Base-by-base conservation (phyloP, 495 filamentous ascomycete species). In the Penicillium robsamsonii region DNA sequence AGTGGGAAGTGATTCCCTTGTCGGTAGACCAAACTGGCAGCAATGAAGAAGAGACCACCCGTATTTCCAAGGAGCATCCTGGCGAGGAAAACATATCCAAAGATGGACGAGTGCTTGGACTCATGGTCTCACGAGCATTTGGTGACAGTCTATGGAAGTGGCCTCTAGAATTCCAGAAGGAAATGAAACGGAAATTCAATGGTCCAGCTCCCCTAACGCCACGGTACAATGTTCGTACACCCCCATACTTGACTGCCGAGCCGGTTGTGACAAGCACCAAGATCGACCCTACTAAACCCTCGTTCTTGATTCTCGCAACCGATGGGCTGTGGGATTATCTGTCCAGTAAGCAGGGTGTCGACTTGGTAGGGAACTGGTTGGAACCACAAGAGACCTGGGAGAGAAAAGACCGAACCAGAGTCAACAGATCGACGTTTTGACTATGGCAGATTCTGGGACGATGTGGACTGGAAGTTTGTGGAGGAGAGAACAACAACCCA, bases 311-410 rank as follows among this genome's bases (percentile, higher is more conserved):
- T 50, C 70, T 88, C 62, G 85, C 83, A 17, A 79, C 77, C 4
- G 85, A 88, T 57, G 86, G 86, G 5, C 49, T 89, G 30, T 90
- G 86, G 85, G 83, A 87, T 60, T 65, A 66, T 38, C 70, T 88
- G 33, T 74, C 79, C 9, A 84, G 65, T 58, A 72, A 82, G 56
- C 76, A 89, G 65, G 84, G 80, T 2, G 86, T 88, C 0, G 67
- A 76, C 4, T 65, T 85, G 3, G 80, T 88, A 3, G 78, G 73
- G 20, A 66, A 61, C 47, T 89, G 83, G 84, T 48, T 84, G 15
- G 75, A 79, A 56, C 70, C 54, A 8, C 22, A 57, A 43, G 58
- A 49, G 37, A 46, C 50, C 2, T 31, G 30, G 33, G 47, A 52
- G 55, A 46, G n/a, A 35, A 22, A 48, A 62, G 8, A 62, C 53